Percentiles rank a stretch among this genome's conserved stretches.
Conservation (phyloP, 2,329 filamentous ascomycete genomes). For the Pezicula rhizophila region DNA sequence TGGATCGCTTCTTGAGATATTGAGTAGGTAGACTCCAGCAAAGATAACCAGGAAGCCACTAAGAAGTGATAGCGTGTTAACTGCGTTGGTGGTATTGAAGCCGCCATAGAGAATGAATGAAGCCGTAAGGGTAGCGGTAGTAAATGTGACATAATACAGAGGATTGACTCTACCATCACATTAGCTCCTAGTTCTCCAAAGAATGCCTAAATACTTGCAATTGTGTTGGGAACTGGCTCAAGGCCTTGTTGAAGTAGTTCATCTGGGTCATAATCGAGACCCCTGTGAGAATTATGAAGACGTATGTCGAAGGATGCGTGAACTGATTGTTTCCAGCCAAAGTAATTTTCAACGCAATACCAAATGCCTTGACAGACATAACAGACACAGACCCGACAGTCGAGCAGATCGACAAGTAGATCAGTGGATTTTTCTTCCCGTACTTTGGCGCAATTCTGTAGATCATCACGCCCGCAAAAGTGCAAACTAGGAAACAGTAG, state of each 20-base stretch:
- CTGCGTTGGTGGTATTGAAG: slow-evolving; percentile 88
- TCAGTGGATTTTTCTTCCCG: slow-evolving; percentile 90
- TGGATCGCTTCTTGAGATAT: slow-evolving; percentile 88
- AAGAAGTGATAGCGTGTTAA: slow-evolving; percentile 87
- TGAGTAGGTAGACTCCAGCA: slow-evolving; percentile 89
- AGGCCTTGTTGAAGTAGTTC: slow-evolving; percentile 99
- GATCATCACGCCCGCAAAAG: slow-evolving; percentile 91
- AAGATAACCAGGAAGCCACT: slow-evolving; percentile 94
- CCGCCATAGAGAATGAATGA: slow-evolving; percentile 95
- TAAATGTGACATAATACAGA: slow-evolving; percentile 94
- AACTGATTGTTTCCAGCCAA: slow-evolving; percentile 94
- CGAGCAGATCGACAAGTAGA: slow-evolving; percentile 96
- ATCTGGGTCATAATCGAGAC: slow-evolving; percentile 98
- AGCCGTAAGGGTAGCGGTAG: slow-evolving; percentile 85
- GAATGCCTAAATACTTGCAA: slow-evolving; percentile 61
- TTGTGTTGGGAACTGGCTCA: slow-evolving; percentile 94
- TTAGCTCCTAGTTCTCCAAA: slow-evolving; percentile 4
- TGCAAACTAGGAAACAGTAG: slow-evolving; percentile 72
- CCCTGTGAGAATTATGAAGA: slow-evolving; percentile 86
- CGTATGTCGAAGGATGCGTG: slow-evolving; percentile 88
- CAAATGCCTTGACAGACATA: slow-evolving; percentile 98
- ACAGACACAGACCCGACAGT: slow-evolving; percentile 95
- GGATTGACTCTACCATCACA: slow-evolving; percentile 54
- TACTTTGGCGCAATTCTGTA: slow-evolving; percentile 86
- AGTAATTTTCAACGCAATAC: slow-evolving; percentile 93